phyloP scores from a whole-genome alignment of 2,329 filamentous ascomycete species.

The Alternaria longipes region DNA sequence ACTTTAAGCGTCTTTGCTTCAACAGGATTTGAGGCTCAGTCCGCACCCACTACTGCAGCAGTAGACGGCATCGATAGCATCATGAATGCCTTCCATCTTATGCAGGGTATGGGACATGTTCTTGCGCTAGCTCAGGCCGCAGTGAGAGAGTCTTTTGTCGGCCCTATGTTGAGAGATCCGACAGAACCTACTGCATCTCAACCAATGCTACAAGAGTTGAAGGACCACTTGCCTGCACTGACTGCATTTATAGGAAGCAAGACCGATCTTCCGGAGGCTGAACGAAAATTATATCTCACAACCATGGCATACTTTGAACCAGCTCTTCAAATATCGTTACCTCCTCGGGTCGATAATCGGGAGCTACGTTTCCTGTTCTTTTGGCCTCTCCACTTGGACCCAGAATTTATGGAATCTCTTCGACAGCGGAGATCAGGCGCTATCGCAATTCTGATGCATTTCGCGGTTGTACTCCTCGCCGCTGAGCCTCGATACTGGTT shows the following conservation, averaged over 20 bases:
- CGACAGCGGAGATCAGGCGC: constrained; percentile 45
- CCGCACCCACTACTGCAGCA: constrained; percentile 11
- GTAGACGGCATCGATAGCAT: constrained; percentile 42
- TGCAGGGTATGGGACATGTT: constrained; percentile 48
- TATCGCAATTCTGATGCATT: constrained; percentile 52
- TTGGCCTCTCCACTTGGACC: constrained; percentile 51
- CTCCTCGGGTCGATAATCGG: constrained; percentile 42
- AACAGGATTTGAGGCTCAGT: constrained; percentile 35
- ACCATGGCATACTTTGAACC: constrained; percentile 32
- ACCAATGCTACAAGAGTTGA: constrained; percentile 39
- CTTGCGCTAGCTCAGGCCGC: constrained; percentile 29
- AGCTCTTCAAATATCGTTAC: constrained; percentile 31
- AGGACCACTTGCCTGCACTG: constrained; percentile 32
- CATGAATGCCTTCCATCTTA: constrained; percentile 46
- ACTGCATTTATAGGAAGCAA: constrained; percentile 32
- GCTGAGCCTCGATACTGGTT: constrained; percentile 53
- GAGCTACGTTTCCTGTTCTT: constrained; percentile 47
- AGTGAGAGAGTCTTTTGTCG: constrained; percentile 38
- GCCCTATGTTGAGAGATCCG: constrained; percentile 31
- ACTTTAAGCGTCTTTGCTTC: constrained; percentile 45
- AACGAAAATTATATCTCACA: constrained; percentile 26
- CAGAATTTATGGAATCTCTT: constrained; percentile 44
- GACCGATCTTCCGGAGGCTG: constrained; percentile 26
- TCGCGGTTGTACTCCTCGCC: constrained; percentile 46
- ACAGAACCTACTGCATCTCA: constrained; percentile 34